Conservation (phyloP, 352 stramenopile genomes). For the Globisporangium iwayamae region DNA sequence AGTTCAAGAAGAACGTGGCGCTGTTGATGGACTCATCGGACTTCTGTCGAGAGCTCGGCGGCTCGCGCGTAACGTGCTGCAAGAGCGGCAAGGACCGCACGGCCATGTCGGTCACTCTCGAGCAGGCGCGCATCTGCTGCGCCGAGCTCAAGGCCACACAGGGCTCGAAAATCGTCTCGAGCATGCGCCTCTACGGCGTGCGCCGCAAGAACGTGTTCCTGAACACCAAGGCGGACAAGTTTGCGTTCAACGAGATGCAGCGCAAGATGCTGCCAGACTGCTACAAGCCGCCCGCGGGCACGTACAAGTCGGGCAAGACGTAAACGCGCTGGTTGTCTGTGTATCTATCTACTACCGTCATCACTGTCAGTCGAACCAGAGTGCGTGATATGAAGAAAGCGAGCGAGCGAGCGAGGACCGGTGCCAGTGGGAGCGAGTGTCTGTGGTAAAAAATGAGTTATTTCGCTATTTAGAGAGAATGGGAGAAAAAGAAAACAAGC, state of each 20-base stretch:
- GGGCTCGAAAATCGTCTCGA: slow-evolving; percentile 51
- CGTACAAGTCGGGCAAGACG: slow-evolving; percentile 84
- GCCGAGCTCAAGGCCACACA: slow-evolving; percentile 56
- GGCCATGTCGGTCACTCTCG: slow-evolving; percentile 96
- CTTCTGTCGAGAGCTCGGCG: slow-evolving; percentile 85
- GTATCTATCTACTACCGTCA: background rate
- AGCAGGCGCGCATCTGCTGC: slow-evolving; percentile 77
- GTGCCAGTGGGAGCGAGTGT: background rate
- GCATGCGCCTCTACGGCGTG: slow-evolving; percentile 74
- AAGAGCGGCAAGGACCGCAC: slow-evolving; percentile 98
- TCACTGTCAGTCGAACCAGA: slow-evolving; percentile 2
- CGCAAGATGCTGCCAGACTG: slow-evolving; percentile 81
- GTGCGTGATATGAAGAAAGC: slow-evolving; percentile 7
- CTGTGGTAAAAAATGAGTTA: slow-evolving; percentile 6
- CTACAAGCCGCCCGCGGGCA: slow-evolving; percentile 78
- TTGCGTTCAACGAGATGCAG: slow-evolving; percentile 88
- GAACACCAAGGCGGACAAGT: slow-evolving; percentile 83
- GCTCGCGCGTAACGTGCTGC: slow-evolving; percentile 93
- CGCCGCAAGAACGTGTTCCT: slow-evolving; percentile 79
- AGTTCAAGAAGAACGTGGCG: slow-evolving; percentile 82
- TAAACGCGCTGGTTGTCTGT: slow-evolving; percentile 17
- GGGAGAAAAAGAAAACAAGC: slow-evolving; percentile 6
- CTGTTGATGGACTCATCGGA: slow-evolving; percentile 80
- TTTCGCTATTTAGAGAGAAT: slow-evolving; percentile 17
- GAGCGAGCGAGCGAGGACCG: background rate